Percentiles rank a stretch among this genome's conserved stretches.
Conservation (phyloP, 2,329 filamentous ascomycete species). For the Coniochaeta sp. region DNA sequence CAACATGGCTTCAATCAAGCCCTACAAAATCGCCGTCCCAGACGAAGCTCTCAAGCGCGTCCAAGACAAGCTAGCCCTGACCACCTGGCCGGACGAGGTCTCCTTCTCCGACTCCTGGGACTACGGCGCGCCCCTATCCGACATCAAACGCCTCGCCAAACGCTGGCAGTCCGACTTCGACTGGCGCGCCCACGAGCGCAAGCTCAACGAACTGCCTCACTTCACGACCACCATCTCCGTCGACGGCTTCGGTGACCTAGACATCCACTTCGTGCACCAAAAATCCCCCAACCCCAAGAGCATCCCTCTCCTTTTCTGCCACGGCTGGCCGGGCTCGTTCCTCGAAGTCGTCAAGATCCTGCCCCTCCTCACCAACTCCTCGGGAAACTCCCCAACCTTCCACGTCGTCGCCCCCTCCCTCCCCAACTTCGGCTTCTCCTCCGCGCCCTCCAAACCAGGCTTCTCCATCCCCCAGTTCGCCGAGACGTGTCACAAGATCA, state of each 20-base stretch:
- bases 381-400: conserved; percentile 34
- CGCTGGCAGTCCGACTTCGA: conserved; percentile 53
- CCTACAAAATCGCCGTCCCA: conserved; percentile 42
- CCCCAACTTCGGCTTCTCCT: conserved; percentile 45
- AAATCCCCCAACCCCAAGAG: conserved; percentile 40
- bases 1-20: conserved; percentile 13
- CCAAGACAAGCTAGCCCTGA: conserved; percentile 44
- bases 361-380: conserved; percentile 30
- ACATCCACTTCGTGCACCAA: conserved; percentile 60
- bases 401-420: conserved; percentile 52
- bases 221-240: conserved; percentile 46
- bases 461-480: conserved; percentile 56
- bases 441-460: conserved; percentile 36
- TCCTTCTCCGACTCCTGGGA: conserved; percentile 29
- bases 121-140: conserved; percentile 52
- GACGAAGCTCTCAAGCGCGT: conserved; percentile 45
- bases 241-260: conserved; percentile 50
- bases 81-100: conserved; percentile 17
- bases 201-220: conserved; percentile 54
- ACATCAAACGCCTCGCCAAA: conserved; percentile 50
- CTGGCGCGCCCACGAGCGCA: conserved; percentile 50
- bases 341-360: conserved; percentile 60
- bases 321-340: conserved; percentile 66
- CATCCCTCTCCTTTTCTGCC: conserved; percentile 61
- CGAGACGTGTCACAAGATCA: conserved; percentile 59